phyloP scores from a whole-genome alignment of 2,329 filamentous ascomycete genomes.

The Botrytis cinerea region DNA sequence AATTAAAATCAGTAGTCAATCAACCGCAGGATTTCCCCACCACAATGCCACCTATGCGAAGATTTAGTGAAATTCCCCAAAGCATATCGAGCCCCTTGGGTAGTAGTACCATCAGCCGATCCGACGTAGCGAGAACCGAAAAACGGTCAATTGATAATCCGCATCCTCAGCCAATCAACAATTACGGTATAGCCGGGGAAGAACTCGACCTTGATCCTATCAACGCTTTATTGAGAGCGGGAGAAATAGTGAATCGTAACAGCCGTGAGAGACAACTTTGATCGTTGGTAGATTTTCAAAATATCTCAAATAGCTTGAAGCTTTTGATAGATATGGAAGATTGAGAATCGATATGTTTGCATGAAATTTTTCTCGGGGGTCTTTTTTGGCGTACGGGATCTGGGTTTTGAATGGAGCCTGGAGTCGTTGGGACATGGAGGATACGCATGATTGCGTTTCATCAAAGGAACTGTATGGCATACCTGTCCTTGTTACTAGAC shows the following conservation, averaged over 20 bases:
- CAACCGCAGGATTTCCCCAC: conserved; percentile 31
- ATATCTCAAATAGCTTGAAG: background rate
- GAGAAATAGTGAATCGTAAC: conserved; percentile 57
- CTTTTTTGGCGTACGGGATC: conserved; percentile 22
- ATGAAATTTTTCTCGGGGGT: conserved; percentile 16
- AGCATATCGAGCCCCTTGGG: conserved; percentile 20
- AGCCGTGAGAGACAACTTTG: conserved; percentile 28
- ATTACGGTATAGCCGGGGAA: conserved; percentile 35
- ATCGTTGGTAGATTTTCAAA: background rate
- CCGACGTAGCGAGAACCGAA: background rate
- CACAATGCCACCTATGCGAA: conserved; percentile 36
- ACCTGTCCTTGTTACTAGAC: conserved; percentile 21
- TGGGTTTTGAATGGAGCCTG: conserved; percentile 22
- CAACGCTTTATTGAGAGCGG: conserved; percentile 58
- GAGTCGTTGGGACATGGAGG: conserved; percentile 22
- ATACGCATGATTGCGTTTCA: conserved; percentile 13
- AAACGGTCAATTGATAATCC: conserved; percentile 21
- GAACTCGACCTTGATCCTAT: conserved; percentile 55
- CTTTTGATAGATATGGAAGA: background rate
- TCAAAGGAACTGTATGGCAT: conserved; percentile 4
- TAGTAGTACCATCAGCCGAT: background rate
- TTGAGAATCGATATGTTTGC: background rate
- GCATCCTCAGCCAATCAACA: conserved; percentile 30
- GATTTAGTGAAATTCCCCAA: conserved; percentile 26
- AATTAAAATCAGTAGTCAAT: conserved; percentile 27